phyloP scores from a whole-genome alignment of 2,329 filamentous ascomycete species.

The Xylariales sp. region DNA sequence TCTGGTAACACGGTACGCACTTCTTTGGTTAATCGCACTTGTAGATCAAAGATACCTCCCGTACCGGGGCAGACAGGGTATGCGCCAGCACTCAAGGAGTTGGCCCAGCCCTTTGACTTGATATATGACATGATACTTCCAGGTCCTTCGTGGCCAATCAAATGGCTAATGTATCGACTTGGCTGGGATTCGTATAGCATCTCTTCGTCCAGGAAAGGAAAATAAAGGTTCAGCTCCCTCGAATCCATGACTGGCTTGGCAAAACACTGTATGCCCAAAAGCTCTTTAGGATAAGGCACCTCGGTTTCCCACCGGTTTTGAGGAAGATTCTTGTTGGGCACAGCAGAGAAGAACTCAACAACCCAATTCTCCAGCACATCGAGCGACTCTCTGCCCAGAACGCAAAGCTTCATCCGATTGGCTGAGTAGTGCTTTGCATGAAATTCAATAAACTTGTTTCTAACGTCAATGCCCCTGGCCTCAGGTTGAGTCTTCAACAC shows the following conservation, averaged over 20 bases:
- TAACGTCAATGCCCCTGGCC: constrained; percentile 74
- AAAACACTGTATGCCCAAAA: constrained; percentile 67
- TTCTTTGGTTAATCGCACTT: constrained; percentile 77
- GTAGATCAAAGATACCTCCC: constrained; percentile 74
- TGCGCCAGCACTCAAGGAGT: constrained; percentile 72
- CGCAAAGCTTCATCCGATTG: constrained; percentile 88
- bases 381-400: constrained; percentile 76
- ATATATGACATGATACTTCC: constrained; percentile 88
- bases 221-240: constrained; percentile 72
- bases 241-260: constrained; percentile 91
- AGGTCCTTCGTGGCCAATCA: constrained; percentile 89
- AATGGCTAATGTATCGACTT: constrained; percentile 78
- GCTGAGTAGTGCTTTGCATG: constrained; percentile 87
- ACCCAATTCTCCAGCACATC: constrained; percentile 84
- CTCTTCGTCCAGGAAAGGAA: constrained; percentile 84
- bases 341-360: constrained; percentile 72
- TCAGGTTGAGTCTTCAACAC: constrained; percentile 81
- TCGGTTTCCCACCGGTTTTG: constrained; percentile 51
- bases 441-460: constrained; percentile 89
- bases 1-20: constrained; percentile 32
- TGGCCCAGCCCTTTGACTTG: constrained; percentile 79
- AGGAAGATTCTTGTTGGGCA: constrained; percentile 76
- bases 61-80: constrained; percentile 72
- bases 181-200: constrained; percentile 74
- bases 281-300: constrained; percentile 42